Conservation (phyloP, 1,284 basidiomycete genomes). For the Sporisorium reilianum region DNA sequence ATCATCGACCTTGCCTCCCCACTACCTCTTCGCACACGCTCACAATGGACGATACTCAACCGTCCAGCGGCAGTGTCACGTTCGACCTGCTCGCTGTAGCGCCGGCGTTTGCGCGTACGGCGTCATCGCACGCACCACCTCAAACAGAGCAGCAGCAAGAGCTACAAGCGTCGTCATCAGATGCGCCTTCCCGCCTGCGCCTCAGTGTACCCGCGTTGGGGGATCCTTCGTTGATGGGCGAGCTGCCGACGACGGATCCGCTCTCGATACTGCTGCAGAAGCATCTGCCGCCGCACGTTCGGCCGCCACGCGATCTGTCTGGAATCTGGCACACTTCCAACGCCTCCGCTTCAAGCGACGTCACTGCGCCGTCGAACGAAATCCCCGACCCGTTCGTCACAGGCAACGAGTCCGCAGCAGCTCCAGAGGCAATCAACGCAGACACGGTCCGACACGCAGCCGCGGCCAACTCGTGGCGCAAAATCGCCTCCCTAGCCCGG, state of each 20-base stretch:
- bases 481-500: constrained; percentile 30
- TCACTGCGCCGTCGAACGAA: not conserved
- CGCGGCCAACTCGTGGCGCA: constrained; percentile 35
- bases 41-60: not conserved
- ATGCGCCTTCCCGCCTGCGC: not conserved
- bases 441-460: constrained; percentile 23
- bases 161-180: not conserved
- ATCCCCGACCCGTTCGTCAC: constrained; percentile 25
- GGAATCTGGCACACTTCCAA: constrained; percentile 24
- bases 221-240: constrained; percentile 25
- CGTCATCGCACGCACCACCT: not conserved
- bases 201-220: constrained; percentile 12
- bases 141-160: not conserved
- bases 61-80: not conserved
- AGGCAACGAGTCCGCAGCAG: not conserved
- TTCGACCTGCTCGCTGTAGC: constrained; percentile 24
- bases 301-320: constrained; percentile 40
- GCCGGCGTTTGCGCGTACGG: constrained; percentile 17
- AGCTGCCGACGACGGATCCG: constrained; percentile 45
- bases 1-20: not conserved
- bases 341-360: not conserved
- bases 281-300: constrained; percentile 39
- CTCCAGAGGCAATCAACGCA: not conserved
- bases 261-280: constrained; percentile 43
- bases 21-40: not conserved